Evolutionary conservation across 257 asterid species (phyloP), one percentile per base, ranked within the genome.

Genomic region (Cordia subcordata): DNA sequence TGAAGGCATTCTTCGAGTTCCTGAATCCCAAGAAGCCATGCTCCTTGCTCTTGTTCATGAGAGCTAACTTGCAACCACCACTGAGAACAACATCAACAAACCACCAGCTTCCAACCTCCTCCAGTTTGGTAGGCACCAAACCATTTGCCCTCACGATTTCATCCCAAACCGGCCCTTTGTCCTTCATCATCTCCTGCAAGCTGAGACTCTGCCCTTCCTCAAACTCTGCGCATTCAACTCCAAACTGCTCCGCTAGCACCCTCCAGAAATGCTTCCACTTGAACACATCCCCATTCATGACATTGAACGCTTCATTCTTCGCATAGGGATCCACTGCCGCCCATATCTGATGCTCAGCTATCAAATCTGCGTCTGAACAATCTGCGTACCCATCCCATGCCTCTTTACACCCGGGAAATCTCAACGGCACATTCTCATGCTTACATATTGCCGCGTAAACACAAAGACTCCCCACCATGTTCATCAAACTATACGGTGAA

Each of bases 21-120:
- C 96, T 80, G 58, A 92, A 92, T 13, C 96, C 98, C 18, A 84
- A 68, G 71, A 92, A 92, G 9, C 99, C 96, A 18, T 86, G 95
- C 69, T 92, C 99, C 81, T 92, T 92, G 72, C 96, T 88, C 82
- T 92, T 92, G 82, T 86, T 92, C 99, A 88, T 88, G n/a, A 82
- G 77, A 62, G 79, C 91, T 83, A 92, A 60, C 0, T 13, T 0
- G 39, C 78, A 47, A 23, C 37, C 70, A 16, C n/a, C 1, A 5
- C 63, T 49, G 39, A 86, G 68, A 0, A 45, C 3, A 65, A 70
- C 0, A 81, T 92, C 99, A 59, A 15, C 65, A 73, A 84, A 84
- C 99, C 96, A 86, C 96, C 95, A 92, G 10, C 1, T 53, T 46
- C 95, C 96, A 60, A 92, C 81, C 23, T 88, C 96, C 69, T 86